These are phyloP conservation scores for Lasiosphaeriaceae sp. DNA, from an alignment of 495 filamentous ascomycete species.

Conservation along the genomic window DNA sequence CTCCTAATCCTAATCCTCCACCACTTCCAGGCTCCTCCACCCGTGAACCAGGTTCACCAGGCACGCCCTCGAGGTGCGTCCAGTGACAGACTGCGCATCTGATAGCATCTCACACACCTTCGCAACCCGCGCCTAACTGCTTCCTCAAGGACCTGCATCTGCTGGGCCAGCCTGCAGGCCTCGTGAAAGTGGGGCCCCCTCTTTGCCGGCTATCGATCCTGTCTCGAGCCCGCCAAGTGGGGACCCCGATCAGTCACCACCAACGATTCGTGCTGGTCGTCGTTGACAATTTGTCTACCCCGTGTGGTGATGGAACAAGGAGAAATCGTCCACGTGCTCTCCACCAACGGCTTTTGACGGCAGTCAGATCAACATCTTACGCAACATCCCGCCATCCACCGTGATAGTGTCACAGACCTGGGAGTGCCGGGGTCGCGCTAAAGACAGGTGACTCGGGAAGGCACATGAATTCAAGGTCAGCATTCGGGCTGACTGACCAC, in stretches of 20 bases:
- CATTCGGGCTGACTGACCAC: conserved; percentile 19
- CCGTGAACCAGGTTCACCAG: conserved; percentile 3
- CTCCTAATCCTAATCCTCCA: too few relatives aligned
- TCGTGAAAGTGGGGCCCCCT: conserved; percentile 1
- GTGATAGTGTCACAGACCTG: background rate
- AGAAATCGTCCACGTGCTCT: background rate
- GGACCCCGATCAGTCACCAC: background rate
- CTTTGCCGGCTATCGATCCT: background rate
- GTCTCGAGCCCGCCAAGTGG: background rate
- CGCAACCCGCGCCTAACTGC: conserved; percentile 23
- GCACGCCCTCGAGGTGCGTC: conserved; percentile 18
- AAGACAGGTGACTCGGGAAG: conserved; percentile 13
- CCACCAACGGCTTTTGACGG: background rate
- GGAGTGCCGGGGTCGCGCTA: conserved; percentile 11
- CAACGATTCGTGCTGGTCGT: background rate
- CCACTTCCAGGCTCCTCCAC: too few relatives aligned
- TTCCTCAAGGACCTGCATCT: conserved; percentile 34
- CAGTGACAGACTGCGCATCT: conserved; percentile 4
- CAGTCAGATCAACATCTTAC: background rate
- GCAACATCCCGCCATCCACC: too few relatives aligned
- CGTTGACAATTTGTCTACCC: background rate
- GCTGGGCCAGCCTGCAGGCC: conserved; percentile 5
- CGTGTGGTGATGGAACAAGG: background rate
- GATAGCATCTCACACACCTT: conserved; percentile 1
- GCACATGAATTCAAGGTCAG: conserved; percentile 33